phyloP scores from a whole-genome alignment of 192 early-diverging fungal species.

The Neocallimastix lanati region DNA sequence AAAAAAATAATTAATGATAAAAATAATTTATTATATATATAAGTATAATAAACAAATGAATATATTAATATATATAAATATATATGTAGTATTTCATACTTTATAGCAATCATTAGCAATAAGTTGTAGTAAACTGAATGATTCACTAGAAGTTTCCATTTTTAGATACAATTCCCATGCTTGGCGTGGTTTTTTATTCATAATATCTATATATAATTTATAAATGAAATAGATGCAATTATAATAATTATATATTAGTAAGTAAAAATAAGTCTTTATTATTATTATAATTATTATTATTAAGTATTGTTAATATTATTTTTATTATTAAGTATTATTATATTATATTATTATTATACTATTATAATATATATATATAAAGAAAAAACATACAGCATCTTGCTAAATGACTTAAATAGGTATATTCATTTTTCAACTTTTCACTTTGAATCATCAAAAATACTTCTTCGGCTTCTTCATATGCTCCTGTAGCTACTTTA shows the following conservation, averaged over 20 bases:
- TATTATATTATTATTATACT: too few relatives aligned
- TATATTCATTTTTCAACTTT: slow-evolving; percentile 33
- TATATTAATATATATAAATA: background rate
- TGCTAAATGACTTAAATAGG: slow-evolving; percentile 34
- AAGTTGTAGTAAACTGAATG: slow-evolving; percentile 37
- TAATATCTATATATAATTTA: slow-evolving; percentile 23
- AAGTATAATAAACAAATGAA: background rate
- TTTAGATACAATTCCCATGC: slow-evolving; percentile 46
- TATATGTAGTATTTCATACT: slow-evolving; percentile 3
- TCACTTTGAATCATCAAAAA: slow-evolving; percentile 34
- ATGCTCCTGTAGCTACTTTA: slow-evolving; percentile 33
- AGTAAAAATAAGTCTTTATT: too few relatives aligned
- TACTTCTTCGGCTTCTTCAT: slow-evolving; percentile 39
- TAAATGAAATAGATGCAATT: too few relatives aligned
- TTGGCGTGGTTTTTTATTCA: slow-evolving; percentile 37
- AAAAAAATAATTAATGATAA: slow-evolving; percentile 1
- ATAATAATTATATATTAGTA: too few relatives aligned
- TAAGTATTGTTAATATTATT: too few relatives aligned
- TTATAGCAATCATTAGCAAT: slow-evolving; percentile 47
- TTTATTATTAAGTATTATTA: too few relatives aligned
- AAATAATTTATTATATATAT: background rate
- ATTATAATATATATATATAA: slow-evolving; percentile 1
- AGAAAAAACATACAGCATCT: slow-evolving; percentile 26
- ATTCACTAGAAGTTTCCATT: slow-evolving; percentile 46
- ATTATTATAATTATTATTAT: too few relatives aligned